Base-by-base conservation (phyloP, 75 land plant genomes). In the Azolla pinnata region DNA sequence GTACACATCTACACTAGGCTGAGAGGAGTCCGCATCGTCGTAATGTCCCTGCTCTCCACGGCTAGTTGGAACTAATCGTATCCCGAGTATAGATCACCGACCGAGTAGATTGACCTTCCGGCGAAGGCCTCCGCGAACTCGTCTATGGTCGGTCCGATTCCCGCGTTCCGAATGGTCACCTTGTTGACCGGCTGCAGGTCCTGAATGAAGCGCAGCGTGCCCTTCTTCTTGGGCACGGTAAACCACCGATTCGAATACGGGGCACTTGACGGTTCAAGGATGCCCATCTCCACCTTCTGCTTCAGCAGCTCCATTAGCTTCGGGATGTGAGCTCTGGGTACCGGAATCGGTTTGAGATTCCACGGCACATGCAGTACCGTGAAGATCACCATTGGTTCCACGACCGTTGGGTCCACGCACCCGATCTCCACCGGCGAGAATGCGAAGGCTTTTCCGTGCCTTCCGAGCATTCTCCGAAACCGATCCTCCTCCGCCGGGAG, bases 361-460 rank as follows among this genome's bases (percentile, higher is more conserved):
- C 60, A 59, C 18, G 60, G 60, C 35, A 59, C 60, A 59, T 59
- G 60, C 18, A 42, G 38, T 31, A 59, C 7, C 9, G 60, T 59
- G 38, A 59, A 59, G 12, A 59, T 59, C 14, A 59, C 60, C 35
- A 59, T 59, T 27, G 38, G 60, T 31, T 35, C 60, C 23, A 59
- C 35, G 2, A 59, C 38, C 32, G 7, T 59, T 33, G 38, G 38
- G 32, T 31, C 44, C 40, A 59, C 60, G 34, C 60, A 59, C 9
- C 60, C 60, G 2, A 59, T 59, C 18, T 59, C 38, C 4, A 7
- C 57, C 3, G 28, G 57, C 34, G 35, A n/a, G 34, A 31, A 59
- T 18, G 60, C 35, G 34, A 59, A 59, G 2, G 60, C 60, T 31
- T 59, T 59, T 31, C 60, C 60, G 34, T 59, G 60, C 23, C 23